Evolutionary conservation across 192 early-diverging fungal genomes (phyloP).

Genomic region (Backusella morwellensis): DNA sequence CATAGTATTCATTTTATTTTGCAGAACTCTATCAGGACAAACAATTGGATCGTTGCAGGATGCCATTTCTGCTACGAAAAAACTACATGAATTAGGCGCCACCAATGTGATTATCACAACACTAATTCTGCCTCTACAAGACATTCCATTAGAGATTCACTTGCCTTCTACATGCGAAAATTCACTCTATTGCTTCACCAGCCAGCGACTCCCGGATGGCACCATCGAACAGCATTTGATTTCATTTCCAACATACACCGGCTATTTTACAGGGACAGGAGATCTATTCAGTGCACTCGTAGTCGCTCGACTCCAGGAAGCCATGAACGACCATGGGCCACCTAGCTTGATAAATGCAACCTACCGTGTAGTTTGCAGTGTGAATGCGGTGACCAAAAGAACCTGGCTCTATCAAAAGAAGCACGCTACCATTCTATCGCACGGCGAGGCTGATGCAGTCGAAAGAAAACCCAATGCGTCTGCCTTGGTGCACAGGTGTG

Average conservation of each 20-base stretch:
- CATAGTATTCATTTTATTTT: background rate
- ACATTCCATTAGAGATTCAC: constrained; percentile 22
- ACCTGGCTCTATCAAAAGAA: constrained; percentile 52
- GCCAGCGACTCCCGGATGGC: constrained; percentile 10
- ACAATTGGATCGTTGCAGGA: constrained; percentile 48
- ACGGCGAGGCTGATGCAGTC: constrained; percentile 13
- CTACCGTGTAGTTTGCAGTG: constrained; percentile 64
- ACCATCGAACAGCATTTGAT: constrained; percentile 59
- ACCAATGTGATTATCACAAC: constrained; percentile 80
- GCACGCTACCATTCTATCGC: background rate
- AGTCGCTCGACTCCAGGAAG: constrained; percentile 58
- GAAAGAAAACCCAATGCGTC: constrained; percentile 31
- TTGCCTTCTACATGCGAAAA: background rate
- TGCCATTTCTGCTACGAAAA: constrained; percentile 54
- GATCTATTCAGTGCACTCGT: constrained; percentile 82
- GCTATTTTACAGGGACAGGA: constrained; percentile 90
- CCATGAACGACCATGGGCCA: constrained; percentile 17
- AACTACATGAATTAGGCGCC: constrained; percentile 66
- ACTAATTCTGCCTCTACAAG: constrained; percentile 37
- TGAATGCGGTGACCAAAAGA: constrained; percentile 66
- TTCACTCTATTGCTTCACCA: constrained; percentile 28
- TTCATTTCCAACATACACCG: constrained; percentile 69
- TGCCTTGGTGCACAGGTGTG: constrained; percentile 54
- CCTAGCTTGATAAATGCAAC: constrained; percentile 52
- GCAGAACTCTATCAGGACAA: constrained; percentile 54